Conservation (phyloP, 2,329 filamentous ascomycete genomes). For the Hypoxylon sp. region DNA sequence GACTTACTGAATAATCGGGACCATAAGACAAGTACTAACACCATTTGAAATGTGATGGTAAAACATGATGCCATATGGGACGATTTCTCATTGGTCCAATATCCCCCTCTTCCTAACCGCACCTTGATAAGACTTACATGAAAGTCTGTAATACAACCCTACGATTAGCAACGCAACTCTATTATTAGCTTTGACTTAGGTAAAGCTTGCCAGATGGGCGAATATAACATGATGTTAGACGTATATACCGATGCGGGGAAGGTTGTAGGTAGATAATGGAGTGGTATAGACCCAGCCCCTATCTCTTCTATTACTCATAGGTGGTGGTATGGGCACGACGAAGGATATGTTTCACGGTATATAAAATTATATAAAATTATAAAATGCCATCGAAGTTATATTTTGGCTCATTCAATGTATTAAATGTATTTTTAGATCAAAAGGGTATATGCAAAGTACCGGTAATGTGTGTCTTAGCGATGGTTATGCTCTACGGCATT, state of each 20-base stretch:
- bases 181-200: conserved; percentile 7
- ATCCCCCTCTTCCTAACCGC: conserved; percentile 3
- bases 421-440: background rate
- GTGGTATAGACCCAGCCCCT: background rate
- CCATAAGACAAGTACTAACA: background rate
- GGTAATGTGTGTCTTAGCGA: background rate
- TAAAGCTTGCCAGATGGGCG: background rate
- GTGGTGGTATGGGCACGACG: background rate
- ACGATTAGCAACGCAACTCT: conserved; percentile 22
- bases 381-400: background rate
- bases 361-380: background rate
- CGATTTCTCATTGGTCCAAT: background rate
- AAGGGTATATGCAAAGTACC: background rate
- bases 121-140: conserved; percentile 24
- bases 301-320: background rate
- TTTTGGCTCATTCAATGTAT: too few relatives aligned
- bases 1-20: background rate
- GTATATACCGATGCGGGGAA: conserved; percentile 36
- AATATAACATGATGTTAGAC: conserved; percentile 16
- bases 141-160: conserved; percentile 28
- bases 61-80: conserved; percentile 3
- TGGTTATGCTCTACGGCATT: background rate
- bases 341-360: background rate
- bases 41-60: background rate
- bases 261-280: background rate